A percentile compares a stretch with the other conserved stretches of the same genome.
These are phyloP conservation scores for Eucalyptus coolabah DNA, from an alignment of 345 rosid genomes.

Conservation along the genomic window DNA sequence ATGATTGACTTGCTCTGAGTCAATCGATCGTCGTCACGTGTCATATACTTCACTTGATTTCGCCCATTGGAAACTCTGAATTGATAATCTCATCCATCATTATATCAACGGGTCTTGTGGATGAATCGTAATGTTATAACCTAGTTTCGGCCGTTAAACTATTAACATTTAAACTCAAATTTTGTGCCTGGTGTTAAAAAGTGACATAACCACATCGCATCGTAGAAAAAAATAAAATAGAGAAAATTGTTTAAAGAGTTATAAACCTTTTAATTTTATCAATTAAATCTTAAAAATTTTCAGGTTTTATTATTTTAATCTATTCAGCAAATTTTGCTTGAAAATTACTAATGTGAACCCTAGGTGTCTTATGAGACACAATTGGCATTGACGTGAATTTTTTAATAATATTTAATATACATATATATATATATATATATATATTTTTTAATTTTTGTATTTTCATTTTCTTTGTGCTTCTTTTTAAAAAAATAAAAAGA, in stretches of 20 bases:
- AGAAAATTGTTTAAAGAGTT: too few species aligned
- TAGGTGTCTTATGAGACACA: too few species aligned
- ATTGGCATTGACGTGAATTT: too few species aligned
- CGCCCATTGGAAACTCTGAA: neutral
- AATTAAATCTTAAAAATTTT: too few species aligned
- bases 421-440: accelerated
- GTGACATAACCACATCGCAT: neutral
- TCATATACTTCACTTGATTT: neutral
- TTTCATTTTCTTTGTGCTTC: too few species aligned
- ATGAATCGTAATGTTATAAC: neutral
- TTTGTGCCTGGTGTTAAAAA: neutral
- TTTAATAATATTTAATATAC: too few species aligned
- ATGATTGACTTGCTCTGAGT: neutral
- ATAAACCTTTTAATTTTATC: too few species aligned
- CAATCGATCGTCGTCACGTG: neutral
- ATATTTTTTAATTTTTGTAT: too few species aligned
- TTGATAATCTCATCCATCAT: neutral
- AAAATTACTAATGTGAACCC: too few species aligned
- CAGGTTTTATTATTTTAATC: too few species aligned
- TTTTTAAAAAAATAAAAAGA: too few species aligned
- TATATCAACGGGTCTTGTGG: neutral
- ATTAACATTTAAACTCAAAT: neutral
- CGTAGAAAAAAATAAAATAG: neutral
- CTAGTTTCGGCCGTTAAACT: neutral
- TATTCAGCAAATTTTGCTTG: too few species aligned